phyloP scores from a whole-genome alignment of 192 early-diverging fungal genomes.

The Diversispora eburnea region DNA sequence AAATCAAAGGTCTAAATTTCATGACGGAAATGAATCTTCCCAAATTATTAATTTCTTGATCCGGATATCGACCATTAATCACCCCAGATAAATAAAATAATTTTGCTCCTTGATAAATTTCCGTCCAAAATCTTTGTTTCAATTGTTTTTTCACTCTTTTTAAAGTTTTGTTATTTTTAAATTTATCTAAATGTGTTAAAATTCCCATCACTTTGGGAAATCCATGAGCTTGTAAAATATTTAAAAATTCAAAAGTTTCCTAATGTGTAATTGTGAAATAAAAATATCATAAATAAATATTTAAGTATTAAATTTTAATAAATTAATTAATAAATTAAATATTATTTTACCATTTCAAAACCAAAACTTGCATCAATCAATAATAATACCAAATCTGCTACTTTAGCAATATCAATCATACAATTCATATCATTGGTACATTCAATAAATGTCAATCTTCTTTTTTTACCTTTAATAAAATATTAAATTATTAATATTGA shows the following conservation, averaged over 20 bases:
- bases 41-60: conserved; percentile 91
- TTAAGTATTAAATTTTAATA: background rate
- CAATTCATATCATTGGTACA: conserved; percentile 95
- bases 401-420: conserved; percentile 97
- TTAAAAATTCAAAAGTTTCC: conserved; percentile 99
- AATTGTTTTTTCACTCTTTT: conserved; percentile 87
- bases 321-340: conserved; percentile 7
- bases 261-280: too few relatives aligned
- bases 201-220: conserved; percentile 99
- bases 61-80: conserved; percentile 90
- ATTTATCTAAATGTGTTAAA: conserved; percentile 92
- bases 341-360: conserved; percentile 87
- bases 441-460: conserved; percentile 95
- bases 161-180: conserved; percentile 90
- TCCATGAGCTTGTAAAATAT: conserved; percentile 94
- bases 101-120: conserved; percentile 99
- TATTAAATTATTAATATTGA: background rate
- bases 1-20: conserved; percentile 94
- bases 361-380: conserved; percentile 97
- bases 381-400: conserved; percentile 93
- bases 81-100: conserved; percentile 96
- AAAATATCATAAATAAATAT: background rate
- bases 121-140: conserved; percentile 99
- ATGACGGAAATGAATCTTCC: conserved; percentile 97
- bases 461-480: conserved; percentile 64